Conservation (phyloP, 495 filamentous ascomycete species). For the Penicillium nucicola region DNA sequence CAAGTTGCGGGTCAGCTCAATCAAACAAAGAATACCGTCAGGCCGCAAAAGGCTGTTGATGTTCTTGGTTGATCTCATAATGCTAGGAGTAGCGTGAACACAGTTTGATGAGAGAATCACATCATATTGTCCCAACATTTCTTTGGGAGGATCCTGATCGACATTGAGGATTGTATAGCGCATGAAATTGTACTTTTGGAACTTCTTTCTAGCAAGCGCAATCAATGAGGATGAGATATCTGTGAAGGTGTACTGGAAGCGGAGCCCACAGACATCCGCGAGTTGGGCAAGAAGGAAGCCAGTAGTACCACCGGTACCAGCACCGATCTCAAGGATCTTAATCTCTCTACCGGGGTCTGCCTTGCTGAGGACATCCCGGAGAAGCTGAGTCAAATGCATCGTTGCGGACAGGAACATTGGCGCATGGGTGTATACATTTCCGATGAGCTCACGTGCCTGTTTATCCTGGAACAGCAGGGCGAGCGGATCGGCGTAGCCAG, state of each 20-base stretch:
- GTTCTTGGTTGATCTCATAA: conserved; percentile 22
- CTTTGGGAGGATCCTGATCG: conserved; percentile 24
- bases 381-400: not conserved
- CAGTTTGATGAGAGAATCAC: conserved; percentile 40
- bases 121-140: conserved; percentile 23
- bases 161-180: conserved; percentile 28
- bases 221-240: conserved; percentile 39
- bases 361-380: not conserved
- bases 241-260: conserved; percentile 40
- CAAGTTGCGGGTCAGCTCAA: conserved; percentile 40
- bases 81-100: conserved; percentile 41
- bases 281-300: conserved; percentile 23
- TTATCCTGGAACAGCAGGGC: not conserved
- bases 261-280: not conserved
- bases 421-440: conserved; percentile 4
- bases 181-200: conserved; percentile 24
- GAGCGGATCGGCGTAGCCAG: not conserved
- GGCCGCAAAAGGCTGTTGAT: conserved; percentile 30
- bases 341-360: not conserved
- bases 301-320: conserved; percentile 40
- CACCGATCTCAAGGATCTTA: conserved; percentile 37
- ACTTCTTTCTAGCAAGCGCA: conserved; percentile 23
- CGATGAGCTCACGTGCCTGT: not conserved
- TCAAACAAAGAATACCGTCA: conserved; percentile 33
- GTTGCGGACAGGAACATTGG: conserved; percentile 2